Base-by-base conservation (phyloP, 2,329 filamentous ascomycete genomes). In the Penicillium palitans region DNA sequence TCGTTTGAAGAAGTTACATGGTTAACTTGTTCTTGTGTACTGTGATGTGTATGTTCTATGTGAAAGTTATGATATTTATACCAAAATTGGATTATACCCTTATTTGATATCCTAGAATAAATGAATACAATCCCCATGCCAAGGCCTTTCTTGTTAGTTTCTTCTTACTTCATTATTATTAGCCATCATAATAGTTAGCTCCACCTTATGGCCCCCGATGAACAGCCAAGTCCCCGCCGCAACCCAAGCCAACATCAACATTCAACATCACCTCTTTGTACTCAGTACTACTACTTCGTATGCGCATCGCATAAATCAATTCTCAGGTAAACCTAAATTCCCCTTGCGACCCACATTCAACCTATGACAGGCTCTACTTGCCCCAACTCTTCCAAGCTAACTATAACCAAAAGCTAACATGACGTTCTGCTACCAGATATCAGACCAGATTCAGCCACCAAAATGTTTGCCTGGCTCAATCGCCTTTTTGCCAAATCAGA, bases 1-100 rank as follows among this genome's bases (percentile, higher is more conserved):
- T 21, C 29, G 24, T 13, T 39, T 31, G 39, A 56, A 52, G n/a
- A 52, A 57, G 29, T 47, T 21, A 6, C 51, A 53, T 19, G 27
- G 31, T 24, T 46, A 53, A 4, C 4, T 31, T 31, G 29, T 27
- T 27, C 25, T 27, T 27, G 25, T 27, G 7, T 27, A 27, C 8
- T 27, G 7, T n/a, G n/a, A n/a, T n/a, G n/a, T n/a, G 17, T 19
- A 13, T 27, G 2, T 29, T 12, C 4, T 27, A n/a, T 44, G 15
- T 10, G 7, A 6, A 44, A n/a, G 15, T 3, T 2, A 27, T 27
- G 15, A 17, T 44, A 25, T 25, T 25, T 25, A 44, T 42, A 42
- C 37, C 37, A 39, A 17, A 39, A 6, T 31, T 13, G 29, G 29
- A 13, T 13, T 6, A 6, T 13, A 31, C 12, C 19, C 19, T 21